Base-by-base conservation (phyloP, 441 rosid species). In the Theobroma grandiflorum region DNA sequence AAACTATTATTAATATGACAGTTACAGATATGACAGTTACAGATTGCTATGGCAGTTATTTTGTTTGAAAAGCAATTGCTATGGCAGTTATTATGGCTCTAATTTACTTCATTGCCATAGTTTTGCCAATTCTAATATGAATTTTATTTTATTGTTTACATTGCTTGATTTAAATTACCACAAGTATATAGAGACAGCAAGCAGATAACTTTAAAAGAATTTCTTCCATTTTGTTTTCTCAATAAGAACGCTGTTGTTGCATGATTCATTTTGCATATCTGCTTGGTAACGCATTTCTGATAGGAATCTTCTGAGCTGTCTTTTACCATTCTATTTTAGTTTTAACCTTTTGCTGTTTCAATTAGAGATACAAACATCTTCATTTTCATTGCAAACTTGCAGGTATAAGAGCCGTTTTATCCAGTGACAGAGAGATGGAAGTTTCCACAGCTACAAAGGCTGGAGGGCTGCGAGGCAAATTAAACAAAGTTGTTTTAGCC, bases 401-500 rank as follows among this genome's bases (percentile, higher is more conserved):
- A 92, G 99, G 81, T 45, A 89, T 92, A 81, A 90, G 74, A 86
- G 95, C 96, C 68, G 90, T 86, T 84, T 74, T 86, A 65, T 84
- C 93, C 15, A 77, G 83, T 57, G 88, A 89, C 62, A 84, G 50
- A 76, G 86, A 82, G 35, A 76, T 79, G 31, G 89, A 71, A 49
- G 9, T 58, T 40, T 37, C 86, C 69, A 52, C 79, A 76, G 84
- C 81, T 78, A 62, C 85, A 12, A 86, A 86, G 55, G 83, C 84
- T 49, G 82, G 80, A 37, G 98, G 97, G 35, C 80, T 87, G 38
- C 93, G 92, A 52, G 99, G 99, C 63, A 93, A 86, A 69, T 78
- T 94, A 78, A 92, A 94, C 43, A 96, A 94, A 74, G 99, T 96
- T 40, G 99, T 96, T 79, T 88, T 96, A 58, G 98, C 99, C 73